Evolutionary conservation across 2,329 filamentous ascomycete genomes (phyloP).

Genomic region (Rutstroemia sp.): DNA sequence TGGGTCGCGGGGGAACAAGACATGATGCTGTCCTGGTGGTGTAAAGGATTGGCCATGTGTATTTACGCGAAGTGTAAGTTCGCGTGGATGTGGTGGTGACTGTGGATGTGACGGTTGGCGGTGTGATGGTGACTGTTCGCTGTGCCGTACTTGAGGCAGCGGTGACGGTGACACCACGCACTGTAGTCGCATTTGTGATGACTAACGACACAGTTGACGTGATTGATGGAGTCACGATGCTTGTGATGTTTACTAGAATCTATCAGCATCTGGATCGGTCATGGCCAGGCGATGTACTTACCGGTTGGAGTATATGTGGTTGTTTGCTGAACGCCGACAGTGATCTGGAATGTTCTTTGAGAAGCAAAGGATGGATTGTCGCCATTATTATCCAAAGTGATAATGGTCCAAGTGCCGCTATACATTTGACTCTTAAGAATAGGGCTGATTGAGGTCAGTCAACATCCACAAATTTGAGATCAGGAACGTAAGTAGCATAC

Average conservation of each 20-base stretch:
- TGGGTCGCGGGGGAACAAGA: background rate
- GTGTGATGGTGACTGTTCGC: constrained; percentile 1
- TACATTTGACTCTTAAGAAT: constrained; percentile 5
- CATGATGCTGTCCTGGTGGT: constrained; percentile 3
- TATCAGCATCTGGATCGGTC: background rate
- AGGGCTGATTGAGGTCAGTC: background rate
- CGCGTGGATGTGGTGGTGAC: background rate
- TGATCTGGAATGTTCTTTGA: constrained; percentile 4
- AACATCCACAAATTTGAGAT: background rate
- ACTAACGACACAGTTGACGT: background rate
- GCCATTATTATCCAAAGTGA: constrained; percentile 6
- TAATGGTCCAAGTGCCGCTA: constrained; percentile 4
- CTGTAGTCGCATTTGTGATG: background rate
- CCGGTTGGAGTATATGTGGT: constrained; percentile 4
- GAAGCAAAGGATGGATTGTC: constrained; percentile 2
- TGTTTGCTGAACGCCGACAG: constrained; percentile 1
- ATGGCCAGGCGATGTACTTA: background rate
- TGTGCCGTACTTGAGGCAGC: background rate
- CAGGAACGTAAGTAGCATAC: background rate
- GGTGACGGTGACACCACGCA: background rate
- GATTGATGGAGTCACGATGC: background rate
- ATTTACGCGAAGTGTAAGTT: constrained; percentile 1
- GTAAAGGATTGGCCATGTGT: background rate
- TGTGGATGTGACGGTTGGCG: background rate
- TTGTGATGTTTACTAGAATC: constrained; percentile 5